phyloP scores from a whole-genome alignment of 2,329 filamentous ascomycete genomes.

The Pseudogymnoascus sp. region DNA sequence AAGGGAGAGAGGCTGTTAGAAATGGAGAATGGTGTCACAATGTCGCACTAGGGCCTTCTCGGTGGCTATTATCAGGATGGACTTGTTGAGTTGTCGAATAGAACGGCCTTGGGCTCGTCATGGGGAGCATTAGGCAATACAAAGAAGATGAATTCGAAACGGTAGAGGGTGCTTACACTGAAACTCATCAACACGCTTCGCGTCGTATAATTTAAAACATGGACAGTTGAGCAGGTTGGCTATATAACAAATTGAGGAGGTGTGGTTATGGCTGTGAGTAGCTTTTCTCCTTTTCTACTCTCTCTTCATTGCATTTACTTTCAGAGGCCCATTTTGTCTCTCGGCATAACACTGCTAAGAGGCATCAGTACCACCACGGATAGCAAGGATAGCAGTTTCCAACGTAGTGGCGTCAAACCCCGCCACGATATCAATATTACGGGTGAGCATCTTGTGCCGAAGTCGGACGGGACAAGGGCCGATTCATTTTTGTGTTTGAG shows the following conservation, averaged over 20 bases:
- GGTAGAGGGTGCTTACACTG: conserved; percentile 29
- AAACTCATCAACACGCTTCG: conserved; percentile 28
- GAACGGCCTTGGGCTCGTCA: no score
- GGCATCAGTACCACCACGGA: neutral
- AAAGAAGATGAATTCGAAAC: conserved; percentile 41
- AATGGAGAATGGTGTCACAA: conserved; percentile 32
- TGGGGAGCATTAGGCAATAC: conserved; percentile 24
- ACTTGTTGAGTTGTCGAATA: neutral
- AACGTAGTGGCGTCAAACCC: neutral
- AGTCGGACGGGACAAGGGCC: neutral
- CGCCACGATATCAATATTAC: neutral
- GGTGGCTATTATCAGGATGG: neutral
- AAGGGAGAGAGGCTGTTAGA: conserved; percentile 28
- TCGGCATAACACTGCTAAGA: conserved; percentile 15
- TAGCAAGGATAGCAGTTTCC: neutral
- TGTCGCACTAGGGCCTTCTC: conserved; percentile 31
- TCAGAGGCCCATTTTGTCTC: conserved; percentile 26
- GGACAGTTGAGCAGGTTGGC: conserved; percentile 37
- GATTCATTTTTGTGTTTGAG: neutral
- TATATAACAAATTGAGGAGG: conserved; percentile 43
- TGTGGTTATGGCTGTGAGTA: conserved; percentile 37
- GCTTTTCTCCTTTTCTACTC: conserved; percentile 19
- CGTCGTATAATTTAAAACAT: conserved; percentile 40
- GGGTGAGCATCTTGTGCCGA: neutral
- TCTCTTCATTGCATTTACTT: neutral